These are phyloP conservation scores for Diplodia mutila DNA, from an alignment of 2,329 filamentous ascomycete genomes.

Conservation along the genomic window DNA sequence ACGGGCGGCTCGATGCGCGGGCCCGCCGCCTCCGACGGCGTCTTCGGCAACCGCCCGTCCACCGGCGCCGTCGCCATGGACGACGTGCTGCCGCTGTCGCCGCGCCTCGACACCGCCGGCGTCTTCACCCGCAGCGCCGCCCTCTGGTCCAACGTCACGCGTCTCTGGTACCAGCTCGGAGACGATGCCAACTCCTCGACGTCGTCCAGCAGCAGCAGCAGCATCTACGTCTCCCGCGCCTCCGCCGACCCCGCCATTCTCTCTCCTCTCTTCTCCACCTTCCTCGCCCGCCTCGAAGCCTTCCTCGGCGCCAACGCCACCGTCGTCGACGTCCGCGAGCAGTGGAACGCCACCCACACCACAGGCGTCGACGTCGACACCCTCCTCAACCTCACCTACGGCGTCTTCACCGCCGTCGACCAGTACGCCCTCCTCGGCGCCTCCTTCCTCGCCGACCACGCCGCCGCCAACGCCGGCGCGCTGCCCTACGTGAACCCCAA, in stretches of 20 bases:
- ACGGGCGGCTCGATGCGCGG: conserved; percentile 55
- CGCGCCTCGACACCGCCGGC: conserved; percentile 35
- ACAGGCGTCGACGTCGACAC: background rate
- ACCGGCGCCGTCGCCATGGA: conserved; percentile 36
- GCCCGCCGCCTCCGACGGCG: conserved; percentile 38
- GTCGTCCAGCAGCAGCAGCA: background rate
- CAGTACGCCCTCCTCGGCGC: background rate
- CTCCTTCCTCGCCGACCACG: background rate
- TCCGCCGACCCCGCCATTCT: background rate
- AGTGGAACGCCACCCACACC: background rate
- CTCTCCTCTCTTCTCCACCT: background rate
- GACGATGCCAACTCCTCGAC: background rate
- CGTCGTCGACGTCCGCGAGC: background rate
- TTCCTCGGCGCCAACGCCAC: background rate
- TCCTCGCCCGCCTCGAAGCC: background rate
- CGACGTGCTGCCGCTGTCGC: conserved; percentile 30
- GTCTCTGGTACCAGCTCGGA: background rate
- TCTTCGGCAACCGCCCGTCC: conserved; percentile 27
- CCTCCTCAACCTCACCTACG: background rate
- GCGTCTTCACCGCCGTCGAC: background rate
- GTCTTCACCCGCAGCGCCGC: conserved; percentile 32
- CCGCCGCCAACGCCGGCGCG: background rate
- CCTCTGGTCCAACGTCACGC: background rate
- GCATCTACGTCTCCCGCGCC: background rate
- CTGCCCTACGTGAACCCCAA: background rate